Base-by-base conservation (phyloP, 805 yeast genomes). In the Saccharomyces jurei region DNA sequence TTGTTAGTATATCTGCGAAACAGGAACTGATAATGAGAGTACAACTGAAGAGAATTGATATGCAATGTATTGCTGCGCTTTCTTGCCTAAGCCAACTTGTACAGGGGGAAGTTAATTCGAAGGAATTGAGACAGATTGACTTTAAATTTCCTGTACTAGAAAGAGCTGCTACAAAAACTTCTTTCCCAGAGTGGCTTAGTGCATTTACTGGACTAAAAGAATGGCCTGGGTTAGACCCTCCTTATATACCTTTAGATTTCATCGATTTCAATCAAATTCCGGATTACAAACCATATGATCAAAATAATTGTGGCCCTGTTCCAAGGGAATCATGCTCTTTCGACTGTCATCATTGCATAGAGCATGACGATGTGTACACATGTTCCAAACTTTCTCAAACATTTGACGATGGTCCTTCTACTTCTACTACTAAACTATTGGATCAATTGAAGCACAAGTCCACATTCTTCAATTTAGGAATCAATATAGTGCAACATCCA, bases 341-440 rank as follows among this genome's bases (percentile, higher is more conserved):
- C 71, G 96, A 89, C 66, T 89, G 97, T 66, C 79, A 75, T 67
- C 81, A 85, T 58, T 89, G 96, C 71, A 81, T 83, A 26, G 79
- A 82, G 25, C 77, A 73, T 30, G 90, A 86, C 68, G 97, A 89
- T 64, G 82, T 85, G 2, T 78, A 73, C 61, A 80, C 90, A 0
- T 89, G 96, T 67, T 81, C 84, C 1, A 71, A 73, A 46, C 73
- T 90, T 36, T 80, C 89, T 0, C 97, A 90, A 70, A 84, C 94
- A 0, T 90, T 90, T 70, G 97, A 90, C 67, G 97, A 91, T 67
- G 97, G 97, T 0, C 97, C 97, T 1, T 78, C 89, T 0, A 81
- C 81, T 1, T 75, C 79, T 36, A 90, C 96, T 0, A 72, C 79
- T 2, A 75, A 75, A 48, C 75, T 91, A 26, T 68, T 89, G 30